Evolutionary conservation across 225 moss, liverwort and hornwort genomes (phyloP).

Genomic region (Sphagnum contortum): DNA sequence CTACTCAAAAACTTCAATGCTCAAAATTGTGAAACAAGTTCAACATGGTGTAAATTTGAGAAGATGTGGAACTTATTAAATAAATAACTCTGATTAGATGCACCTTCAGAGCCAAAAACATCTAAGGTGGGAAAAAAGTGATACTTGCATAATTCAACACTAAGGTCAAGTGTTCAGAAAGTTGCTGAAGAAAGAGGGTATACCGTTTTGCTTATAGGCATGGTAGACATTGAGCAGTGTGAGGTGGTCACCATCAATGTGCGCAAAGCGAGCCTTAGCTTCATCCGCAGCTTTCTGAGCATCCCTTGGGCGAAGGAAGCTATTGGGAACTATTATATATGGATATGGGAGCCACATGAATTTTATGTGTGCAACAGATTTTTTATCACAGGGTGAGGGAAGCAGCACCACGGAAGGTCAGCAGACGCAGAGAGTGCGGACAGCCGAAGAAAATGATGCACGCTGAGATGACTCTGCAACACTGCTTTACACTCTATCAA

Average conservation of each 20-base stretch:
- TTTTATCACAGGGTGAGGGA: slow-evolving; percentile 91
- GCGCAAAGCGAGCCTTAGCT: slow-evolving; percentile 99
- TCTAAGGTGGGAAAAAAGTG: too few species aligned
- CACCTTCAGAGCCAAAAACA: too few species aligned
- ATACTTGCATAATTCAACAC: too few species aligned
- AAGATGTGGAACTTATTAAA: too few species aligned
- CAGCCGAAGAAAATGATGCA: slow-evolving; percentile 97
- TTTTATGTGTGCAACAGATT: slow-evolving; percentile 47
- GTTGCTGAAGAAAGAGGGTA: slow-evolving; percentile 3
- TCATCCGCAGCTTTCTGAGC: slow-evolving; percentile 99
- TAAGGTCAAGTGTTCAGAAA: too few species aligned
- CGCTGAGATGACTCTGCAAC: slow-evolving; percentile 99
- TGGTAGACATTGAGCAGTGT: slow-evolving; percentile 99
- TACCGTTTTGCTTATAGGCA: slow-evolving; percentile 99
- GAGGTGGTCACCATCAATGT: slow-evolving; percentile 99
- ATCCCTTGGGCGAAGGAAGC: slow-evolving; percentile 99
- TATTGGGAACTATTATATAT: slow-evolving; percentile 70
- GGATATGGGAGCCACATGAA: slow-evolving; percentile 34
- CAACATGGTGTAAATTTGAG: too few species aligned
- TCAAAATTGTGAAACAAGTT: too few species aligned
- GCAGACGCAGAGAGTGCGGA: slow-evolving; percentile 99
- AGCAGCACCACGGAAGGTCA: slow-evolving; percentile 99
- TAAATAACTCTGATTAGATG: too few species aligned
- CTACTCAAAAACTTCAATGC: too few species aligned
- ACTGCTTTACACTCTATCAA: slow-evolving; percentile 99